phyloP scores from a whole-genome alignment of 2,329 filamentous ascomycete species.

The Nemania serpens region DNA sequence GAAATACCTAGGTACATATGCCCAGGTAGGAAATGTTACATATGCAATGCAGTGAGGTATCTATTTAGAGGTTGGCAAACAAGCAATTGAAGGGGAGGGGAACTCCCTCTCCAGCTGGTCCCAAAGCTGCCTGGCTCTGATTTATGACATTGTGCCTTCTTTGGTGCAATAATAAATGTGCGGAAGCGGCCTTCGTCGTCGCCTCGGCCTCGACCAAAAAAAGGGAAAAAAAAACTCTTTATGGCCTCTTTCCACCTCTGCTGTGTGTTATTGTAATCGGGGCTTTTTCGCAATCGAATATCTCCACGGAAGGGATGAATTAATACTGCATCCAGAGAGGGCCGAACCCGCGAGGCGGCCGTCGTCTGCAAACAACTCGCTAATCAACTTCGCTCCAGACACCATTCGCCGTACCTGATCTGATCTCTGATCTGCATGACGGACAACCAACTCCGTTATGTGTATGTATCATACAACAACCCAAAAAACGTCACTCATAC shows the following conservation, averaged over 20 bases:
- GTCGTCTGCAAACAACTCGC: slow-evolving; percentile 14
- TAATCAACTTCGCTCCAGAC: slow-evolving; percentile 16
- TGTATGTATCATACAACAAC: slow-evolving; percentile 22
- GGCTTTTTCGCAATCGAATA: background rate
- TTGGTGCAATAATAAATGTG: background rate
- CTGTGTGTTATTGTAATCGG: slow-evolving; percentile 3
- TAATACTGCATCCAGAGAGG: slow-evolving; percentile 20
- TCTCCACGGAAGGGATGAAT: background rate
- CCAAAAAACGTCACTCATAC: background rate
- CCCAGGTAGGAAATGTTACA: background rate
- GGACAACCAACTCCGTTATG: slow-evolving; percentile 24
- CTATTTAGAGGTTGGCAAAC: slow-evolving; percentile 11
- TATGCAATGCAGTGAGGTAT: slow-evolving; percentile 11
- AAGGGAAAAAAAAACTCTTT: background rate
- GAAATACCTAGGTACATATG: too few species aligned
- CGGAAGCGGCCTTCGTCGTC: background rate
- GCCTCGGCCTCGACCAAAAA: too few species aligned
- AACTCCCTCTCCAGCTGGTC: too few species aligned
- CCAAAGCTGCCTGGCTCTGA: too few species aligned
- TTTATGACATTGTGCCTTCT: background rate
- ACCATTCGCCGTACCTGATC: slow-evolving; percentile 25
- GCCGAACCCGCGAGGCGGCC: slow-evolving; percentile 10
- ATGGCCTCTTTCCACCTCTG: background rate
- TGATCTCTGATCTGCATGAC: slow-evolving; percentile 4
- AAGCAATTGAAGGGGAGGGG: background rate